These are phyloP conservation scores for Penicillium fuscoglaucum DNA, from an alignment of 2,329 filamentous ascomycete genomes.

Conservation along the genomic window DNA sequence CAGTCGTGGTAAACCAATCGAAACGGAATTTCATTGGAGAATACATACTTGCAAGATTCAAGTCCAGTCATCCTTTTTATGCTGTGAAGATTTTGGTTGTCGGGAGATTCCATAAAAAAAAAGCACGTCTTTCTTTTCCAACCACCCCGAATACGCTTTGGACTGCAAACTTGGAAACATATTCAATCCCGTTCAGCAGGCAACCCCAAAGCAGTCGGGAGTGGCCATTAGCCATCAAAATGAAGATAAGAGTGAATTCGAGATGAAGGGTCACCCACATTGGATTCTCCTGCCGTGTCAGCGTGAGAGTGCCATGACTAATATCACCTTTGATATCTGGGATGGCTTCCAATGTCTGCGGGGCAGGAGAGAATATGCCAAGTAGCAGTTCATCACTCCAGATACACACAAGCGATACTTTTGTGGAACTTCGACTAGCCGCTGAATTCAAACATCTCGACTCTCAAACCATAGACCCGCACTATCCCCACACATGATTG, in stretches of 20 bases:
- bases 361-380: not conserved
- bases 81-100: not conserved
- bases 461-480: not conserved
- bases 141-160: not conserved
- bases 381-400: too few species aligned
- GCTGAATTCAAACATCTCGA: not conserved
- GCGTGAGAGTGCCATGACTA: too few species aligned
- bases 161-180: not conserved
- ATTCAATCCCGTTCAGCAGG: not conserved
- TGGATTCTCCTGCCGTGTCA: too few species aligned
- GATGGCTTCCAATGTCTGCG: not conserved
- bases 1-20: not conserved
- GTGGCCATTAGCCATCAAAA: not conserved
- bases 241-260: not conserved
- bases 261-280: too few species aligned
- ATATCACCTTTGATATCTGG: not conserved
- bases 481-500: not conserved
- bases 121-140: not conserved
- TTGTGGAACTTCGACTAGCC: not conserved
- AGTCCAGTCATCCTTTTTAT: not conserved
- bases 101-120: not conserved
- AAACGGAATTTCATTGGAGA: not conserved
- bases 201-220: not conserved
- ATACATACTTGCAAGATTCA: not conserved
- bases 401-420: not conserved